Conservation (phyloP, 805 yeast species). For the Monosporozyma yasuniensis region DNA sequence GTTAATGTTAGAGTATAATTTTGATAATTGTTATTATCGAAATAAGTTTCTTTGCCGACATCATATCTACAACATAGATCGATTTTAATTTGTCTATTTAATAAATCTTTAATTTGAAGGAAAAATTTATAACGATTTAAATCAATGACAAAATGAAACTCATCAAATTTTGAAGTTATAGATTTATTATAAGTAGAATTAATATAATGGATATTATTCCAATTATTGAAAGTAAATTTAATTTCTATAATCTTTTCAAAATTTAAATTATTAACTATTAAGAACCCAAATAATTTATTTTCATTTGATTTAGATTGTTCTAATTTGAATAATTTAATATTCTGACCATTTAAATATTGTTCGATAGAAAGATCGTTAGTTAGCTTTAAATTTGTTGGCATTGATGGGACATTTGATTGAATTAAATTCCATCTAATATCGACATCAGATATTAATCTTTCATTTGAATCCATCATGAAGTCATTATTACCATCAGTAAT, state of each 20-base stretch:
- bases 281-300: slow-evolving; percentile 19
- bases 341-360: slow-evolving; percentile 17
- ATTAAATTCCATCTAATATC: slow-evolving; percentile 5
- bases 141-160: slow-evolving; percentile 26
- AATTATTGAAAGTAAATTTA: slow-evolving; percentile 28
- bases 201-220: slow-evolving; percentile 28
- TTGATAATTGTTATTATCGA: slow-evolving; percentile 30
- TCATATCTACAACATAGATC: slow-evolving; percentile 29
- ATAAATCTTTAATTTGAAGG: slow-evolving; percentile 17
- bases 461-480: neutral
- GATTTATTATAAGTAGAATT: slow-evolving; percentile 22
- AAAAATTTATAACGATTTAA: slow-evolving; percentile 23
- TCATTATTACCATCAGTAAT: slow-evolving; percentile 2
- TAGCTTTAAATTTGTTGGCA: neutral
- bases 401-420: neutral
- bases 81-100: slow-evolving; percentile 15
- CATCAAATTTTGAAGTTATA: slow-evolving; percentile 21
- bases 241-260: slow-evolving; percentile 29
- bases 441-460: neutral
- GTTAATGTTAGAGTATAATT: slow-evolving; percentile 21
- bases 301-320: slow-evolving; percentile 1
- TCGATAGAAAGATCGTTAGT: neutral
- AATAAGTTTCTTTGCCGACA: slow-evolving; percentile 28
- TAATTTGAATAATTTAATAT: slow-evolving; percentile 18
- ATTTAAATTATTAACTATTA: slow-evolving; percentile 26